A percentile compares a stretch with the other conserved stretches of the same genome.
These are phyloP conservation scores for Colletotrichum scovillei DNA, from an alignment of 2,329 filamentous ascomycete genomes.

Conservation along the genomic window DNA sequence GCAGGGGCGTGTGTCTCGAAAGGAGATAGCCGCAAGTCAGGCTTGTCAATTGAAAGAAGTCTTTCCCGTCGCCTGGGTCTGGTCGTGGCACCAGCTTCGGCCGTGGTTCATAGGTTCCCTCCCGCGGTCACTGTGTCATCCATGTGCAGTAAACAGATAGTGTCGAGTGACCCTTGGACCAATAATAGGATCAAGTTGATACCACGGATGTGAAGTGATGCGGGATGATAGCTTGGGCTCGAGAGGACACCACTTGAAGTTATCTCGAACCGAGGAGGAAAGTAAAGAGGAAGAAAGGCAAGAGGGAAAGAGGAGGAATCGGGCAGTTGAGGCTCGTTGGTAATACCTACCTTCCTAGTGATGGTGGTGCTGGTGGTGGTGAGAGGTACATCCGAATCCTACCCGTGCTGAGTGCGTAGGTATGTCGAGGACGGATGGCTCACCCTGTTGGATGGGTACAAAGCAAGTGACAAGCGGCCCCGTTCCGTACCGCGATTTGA, in stretches of 20 bases:
- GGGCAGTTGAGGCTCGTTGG: not conserved
- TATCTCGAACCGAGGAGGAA: not conserved
- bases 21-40: slow-evolving; percentile 22
- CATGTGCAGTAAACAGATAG: not conserved
- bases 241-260: not conserved
- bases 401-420: no score
- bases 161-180: not conserved
- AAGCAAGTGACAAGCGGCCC: not conserved
- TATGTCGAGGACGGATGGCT: not conserved
- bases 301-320: not conserved
- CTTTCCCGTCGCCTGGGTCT: slow-evolving; percentile 15
- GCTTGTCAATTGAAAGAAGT: slow-evolving; percentile 11
- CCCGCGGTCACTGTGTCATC: not conserved
- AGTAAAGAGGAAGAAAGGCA: not conserved
- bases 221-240: not conserved
- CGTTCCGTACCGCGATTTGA: slow-evolving; percentile 2
- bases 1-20: slow-evolving; percentile 14
- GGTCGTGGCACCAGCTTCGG: not conserved
- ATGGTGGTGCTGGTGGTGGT: not conserved
- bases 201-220: not conserved
- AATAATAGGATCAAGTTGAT: not conserved
- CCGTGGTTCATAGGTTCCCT: not conserved
- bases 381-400: no score
- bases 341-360: not conserved
- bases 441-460: not conserved